These are phyloP conservation scores for Petunia secreta DNA, from an alignment of 257 asterid genomes.

Conservation along the genomic window DNA sequence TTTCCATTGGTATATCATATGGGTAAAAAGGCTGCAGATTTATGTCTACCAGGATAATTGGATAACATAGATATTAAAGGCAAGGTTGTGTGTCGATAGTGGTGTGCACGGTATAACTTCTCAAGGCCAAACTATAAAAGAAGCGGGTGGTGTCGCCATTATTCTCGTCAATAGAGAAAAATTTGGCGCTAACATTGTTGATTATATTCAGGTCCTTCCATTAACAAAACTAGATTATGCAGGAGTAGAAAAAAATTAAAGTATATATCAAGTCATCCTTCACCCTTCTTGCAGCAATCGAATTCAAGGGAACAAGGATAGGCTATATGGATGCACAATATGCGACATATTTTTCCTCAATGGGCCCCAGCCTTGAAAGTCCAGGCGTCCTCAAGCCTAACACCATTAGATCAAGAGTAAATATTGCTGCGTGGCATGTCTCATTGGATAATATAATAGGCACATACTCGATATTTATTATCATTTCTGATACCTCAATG, in stretches of 20 bases:
- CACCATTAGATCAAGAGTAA: neutral
- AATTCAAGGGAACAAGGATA: neutral
- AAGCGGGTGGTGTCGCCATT: slow-evolving; percentile 48
- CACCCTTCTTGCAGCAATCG: neutral
- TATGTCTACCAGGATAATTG: slow-evolving; percentile 29
- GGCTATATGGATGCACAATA: neutral
- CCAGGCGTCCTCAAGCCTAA: neutral
- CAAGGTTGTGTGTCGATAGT: slow-evolving; percentile 49
- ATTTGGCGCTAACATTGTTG: no score
- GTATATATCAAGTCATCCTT: neutral
- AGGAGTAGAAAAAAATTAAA: neutral
- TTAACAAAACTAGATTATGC: neutral
- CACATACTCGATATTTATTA: neutral
- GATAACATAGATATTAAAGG: slow-evolving; percentile 37
- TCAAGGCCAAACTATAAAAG: slow-evolving; percentile 40
- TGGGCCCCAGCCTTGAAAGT: neutral
- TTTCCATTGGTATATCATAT: slow-evolving; percentile 34
- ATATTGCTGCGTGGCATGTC: neutral
- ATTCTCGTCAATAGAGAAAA: neutral
- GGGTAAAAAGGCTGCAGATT: slow-evolving; percentile 22
- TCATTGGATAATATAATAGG: neutral
- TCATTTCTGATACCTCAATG: slow-evolving; percentile 4
- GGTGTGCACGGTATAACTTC: neutral
- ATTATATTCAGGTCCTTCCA: neutral
- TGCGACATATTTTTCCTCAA: no score